Base-by-base conservation (phyloP, 805 yeast genomes). In the Candida germanica region DNA sequence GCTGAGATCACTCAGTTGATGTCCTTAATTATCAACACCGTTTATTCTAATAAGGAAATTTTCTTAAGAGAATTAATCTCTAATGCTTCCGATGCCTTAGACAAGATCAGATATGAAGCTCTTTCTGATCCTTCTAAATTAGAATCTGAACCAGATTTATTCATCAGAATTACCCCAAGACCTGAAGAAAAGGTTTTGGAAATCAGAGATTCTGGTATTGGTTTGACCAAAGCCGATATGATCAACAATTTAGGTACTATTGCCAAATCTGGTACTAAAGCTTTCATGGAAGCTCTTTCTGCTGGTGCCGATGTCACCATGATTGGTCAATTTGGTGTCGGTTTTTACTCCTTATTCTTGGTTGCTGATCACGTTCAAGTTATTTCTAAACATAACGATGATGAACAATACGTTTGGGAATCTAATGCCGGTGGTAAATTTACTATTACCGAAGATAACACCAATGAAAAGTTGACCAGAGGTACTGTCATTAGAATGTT, bases 241-340 rank as follows among this genome's bases (percentile, higher is more conserved):
- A 91, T 93, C 61, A 93, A 94, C 83, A 93, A 93, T 77, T 85
- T 93, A 70, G 99, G 99, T 83, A 93, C 98, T 51, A 93, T 93
- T 64, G 99, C 99, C 63, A 93, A 93, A 75, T 93, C 99, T 51
- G 99, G 99, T 75, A 93, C 99, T 56, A 93, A 93, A 77, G 87
- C 95, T 54, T 93, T 93, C 71, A 93, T 93, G 98, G 98, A 93
- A 75, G 98, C 98, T 51, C 78, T 94, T 51, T 83, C 95, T 50
- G 98, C 97, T 49, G 98, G 98, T 74, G 98, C 99, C 45, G 99
- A 93, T 69, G 97, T 93, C 47, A 89, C 98, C 49, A 93, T 93
- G 98, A 93, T 93, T 74, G 99, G 99, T 80, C 98, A 93, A 76
- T 93, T 93, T 77, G 99, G 99, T 88, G 98, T 93, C 56, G 99